Conservation (phyloP, 495 filamentous ascomycete species). For the Xanthoparmelia taractica region DNA sequence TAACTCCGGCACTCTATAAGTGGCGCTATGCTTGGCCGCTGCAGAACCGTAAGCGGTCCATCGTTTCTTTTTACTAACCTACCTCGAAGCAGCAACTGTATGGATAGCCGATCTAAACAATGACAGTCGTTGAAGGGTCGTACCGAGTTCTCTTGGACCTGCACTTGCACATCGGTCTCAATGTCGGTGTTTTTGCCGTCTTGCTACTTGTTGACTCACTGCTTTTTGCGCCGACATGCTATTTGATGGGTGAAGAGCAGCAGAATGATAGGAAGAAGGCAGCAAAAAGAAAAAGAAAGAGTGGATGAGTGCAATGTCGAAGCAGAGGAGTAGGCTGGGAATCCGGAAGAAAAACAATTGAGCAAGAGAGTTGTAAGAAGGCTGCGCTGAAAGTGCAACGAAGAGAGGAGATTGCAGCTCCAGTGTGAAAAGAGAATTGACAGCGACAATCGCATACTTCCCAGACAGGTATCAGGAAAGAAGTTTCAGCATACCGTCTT, state of each 20-base stretch:
- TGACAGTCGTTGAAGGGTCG: conserved; percentile 49
- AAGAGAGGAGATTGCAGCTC: not conserved
- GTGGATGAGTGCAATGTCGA: conserved; percentile 8
- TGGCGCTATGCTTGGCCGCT: conserved; percentile 69
- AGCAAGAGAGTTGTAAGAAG: not conserved
- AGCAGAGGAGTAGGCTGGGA: conserved; percentile 13
- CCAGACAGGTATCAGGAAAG: not conserved
- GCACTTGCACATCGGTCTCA: conserved; percentile 54
- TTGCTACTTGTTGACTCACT: conserved; percentile 51
- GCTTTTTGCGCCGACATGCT: conserved; percentile 55
- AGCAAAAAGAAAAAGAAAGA: conserved; percentile 9
- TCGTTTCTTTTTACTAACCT: not conserved
- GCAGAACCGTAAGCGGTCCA: conserved; percentile 36
- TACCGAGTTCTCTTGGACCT: conserved; percentile 56
- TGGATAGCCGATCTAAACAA: not conserved
- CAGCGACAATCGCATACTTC: not conserved
- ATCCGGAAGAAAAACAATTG: not conserved
- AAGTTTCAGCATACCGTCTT: not conserved
- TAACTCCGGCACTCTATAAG: conserved; percentile 53
- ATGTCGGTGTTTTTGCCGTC: conserved; percentile 56
- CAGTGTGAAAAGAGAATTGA: not conserved
- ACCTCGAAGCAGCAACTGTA: not conserved
- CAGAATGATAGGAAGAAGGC: conserved; percentile 30
- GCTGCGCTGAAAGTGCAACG: not conserved
- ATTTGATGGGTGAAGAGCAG: conserved; percentile 52